Evolutionary conservation across 306 rosid genomes (phyloP), one percentile per base, ranked within the genome.

Genomic region (Gleditsia sinensis): DNA sequence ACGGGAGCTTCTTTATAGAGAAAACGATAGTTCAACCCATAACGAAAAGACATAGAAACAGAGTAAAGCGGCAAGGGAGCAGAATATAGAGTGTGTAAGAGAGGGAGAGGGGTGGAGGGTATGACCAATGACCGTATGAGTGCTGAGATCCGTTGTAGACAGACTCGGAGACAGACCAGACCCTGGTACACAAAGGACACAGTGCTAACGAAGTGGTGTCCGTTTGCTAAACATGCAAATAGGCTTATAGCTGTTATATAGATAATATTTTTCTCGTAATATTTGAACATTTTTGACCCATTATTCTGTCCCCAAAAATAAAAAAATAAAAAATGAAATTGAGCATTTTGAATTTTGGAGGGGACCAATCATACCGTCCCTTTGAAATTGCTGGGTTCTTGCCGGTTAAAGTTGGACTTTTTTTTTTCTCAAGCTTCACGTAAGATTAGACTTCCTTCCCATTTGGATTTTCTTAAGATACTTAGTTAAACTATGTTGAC

Each of bases 111-210:
- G n/a, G n/a, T n/a, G n/a, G n/a, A n/a, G n/a, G n/a, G n/a, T n/a
- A n/a, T n/a, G n/a, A n/a, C n/a, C n/a, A n/a, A n/a, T 37, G 51
- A 54, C 53, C 12, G 0, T 43, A 65, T 48, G 62, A 70, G 57
- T 10, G 51, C 83, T 80, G 75, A 83, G 97, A 92, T 88, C 97
- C 84, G 93, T 86, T 86, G 78, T 48, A 77, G 86, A 73, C 89
- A 69, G 70, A 75, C 59, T 40, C 82, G 76, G 75, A 80, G 79
- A 80, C 48, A 30, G 73, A 70, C 49, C 6, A 13, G 1, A 48
- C 83, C 69, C 86, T 86, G 76, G 30, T 60, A 72, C n/a, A 69
- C 83, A 71, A 72, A 83, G 80, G 70, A 76, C 88, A 70, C 75
- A 53, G 60, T 53, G 86, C 88, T 43, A 81, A 81, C 83, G 84